Base-by-base conservation (phyloP, 257 asterid genomes). In the Avicennia marina region DNA sequence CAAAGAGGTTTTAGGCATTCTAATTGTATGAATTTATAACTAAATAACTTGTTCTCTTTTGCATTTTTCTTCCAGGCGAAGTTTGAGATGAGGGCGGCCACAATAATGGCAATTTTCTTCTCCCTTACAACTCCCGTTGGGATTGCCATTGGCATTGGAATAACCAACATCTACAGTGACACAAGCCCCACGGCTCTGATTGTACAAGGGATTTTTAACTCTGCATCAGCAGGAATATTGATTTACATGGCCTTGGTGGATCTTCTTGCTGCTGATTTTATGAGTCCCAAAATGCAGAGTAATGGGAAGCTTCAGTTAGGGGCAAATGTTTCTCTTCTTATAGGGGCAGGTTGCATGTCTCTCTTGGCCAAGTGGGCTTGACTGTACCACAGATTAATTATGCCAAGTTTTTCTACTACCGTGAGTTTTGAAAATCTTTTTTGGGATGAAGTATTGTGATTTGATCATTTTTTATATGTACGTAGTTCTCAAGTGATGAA, bases 271-370 rank as follows among this genome's bases (percentile, higher is more conserved):
- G 75, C 75, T 0, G 78, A 75, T 56, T 75, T 75, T 38, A 67
- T 75, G 81, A 75, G 73, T 12, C 59, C 70, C 2, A 67, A 49
- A 33, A 20, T 75, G 24, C 78, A 75, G 36, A 56, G 4, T 31
- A 68, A 60, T 45, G 73, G 65, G 32, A 72, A 41, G 34, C 65
- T 76, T 11, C 70, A 51, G 26, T 16, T 76, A 4, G 58, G 69
- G 4, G 75, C 72, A 25, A 76, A 72, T 59, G 12, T 58, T 0
- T 64, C 78, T 3, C 75, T 76, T 50, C 75, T 76, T 1, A 2
- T 72, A 0, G 81, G 81, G 0, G 75, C 81, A 12, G 73, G 78
- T 6, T 76, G 81, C 29, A 76, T 72, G 81, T 76, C 81, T 13
- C 60, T 76, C 2, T 53, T 72, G 34, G 81, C 75, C 46, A 64